Evolutionary conservation across 768 basidiomycete species (phyloP).

Genomic region (Phlebiopsis flavidoalba): DNA sequence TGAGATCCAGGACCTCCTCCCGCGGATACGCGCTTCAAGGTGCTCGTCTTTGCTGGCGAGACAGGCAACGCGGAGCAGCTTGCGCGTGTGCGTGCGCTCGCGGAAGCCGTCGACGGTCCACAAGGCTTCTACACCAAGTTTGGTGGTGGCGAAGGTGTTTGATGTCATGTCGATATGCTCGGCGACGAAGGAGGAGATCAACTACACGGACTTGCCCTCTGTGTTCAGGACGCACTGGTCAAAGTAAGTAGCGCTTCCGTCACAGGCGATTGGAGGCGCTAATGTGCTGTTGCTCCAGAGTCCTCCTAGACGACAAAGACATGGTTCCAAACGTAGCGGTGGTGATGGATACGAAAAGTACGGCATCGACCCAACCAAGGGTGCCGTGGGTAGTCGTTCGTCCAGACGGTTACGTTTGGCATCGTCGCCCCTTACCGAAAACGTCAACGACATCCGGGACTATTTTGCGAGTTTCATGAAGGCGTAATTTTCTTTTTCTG

Average conservation of each 20-base stretch:
- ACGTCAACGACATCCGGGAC: constrained; percentile 27
- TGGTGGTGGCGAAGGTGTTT: constrained; percentile 31
- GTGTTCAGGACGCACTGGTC: constrained; percentile 54
- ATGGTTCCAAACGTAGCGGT: constrained; percentile 36
- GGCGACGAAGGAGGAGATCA: constrained; percentile 32
- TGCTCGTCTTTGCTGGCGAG: constrained; percentile 43
- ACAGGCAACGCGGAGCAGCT: constrained; percentile 18
- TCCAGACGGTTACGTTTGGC: constrained; percentile 21
- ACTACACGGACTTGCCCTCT: constrained; percentile 41
- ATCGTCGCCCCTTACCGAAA: constrained; percentile 24
- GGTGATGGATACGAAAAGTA: constrained; percentile 55
- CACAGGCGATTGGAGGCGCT: not conserved
- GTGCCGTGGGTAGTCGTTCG: constrained; percentile 47
- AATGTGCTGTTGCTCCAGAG: constrained; percentile 30
- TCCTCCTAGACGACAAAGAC: constrained; percentile 54
- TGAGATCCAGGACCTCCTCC: constrained; percentile 47
- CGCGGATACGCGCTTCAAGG: constrained; percentile 43
- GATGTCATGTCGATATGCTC: constrained; percentile 38
- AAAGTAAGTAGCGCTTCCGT: constrained; percentile 33
- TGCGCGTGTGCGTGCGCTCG: constrained; percentile 15
- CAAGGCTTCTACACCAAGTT: constrained; percentile 17
- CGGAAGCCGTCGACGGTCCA: constrained; percentile 12
- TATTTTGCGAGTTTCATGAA: constrained; percentile 48
- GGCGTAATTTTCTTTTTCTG: not conserved
- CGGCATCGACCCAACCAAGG: constrained; percentile 39